Evolutionary conservation across 257 asterid genomes (phyloP), one percentile per base, ranked within the genome.

Genomic region (Plantago major): DNA sequence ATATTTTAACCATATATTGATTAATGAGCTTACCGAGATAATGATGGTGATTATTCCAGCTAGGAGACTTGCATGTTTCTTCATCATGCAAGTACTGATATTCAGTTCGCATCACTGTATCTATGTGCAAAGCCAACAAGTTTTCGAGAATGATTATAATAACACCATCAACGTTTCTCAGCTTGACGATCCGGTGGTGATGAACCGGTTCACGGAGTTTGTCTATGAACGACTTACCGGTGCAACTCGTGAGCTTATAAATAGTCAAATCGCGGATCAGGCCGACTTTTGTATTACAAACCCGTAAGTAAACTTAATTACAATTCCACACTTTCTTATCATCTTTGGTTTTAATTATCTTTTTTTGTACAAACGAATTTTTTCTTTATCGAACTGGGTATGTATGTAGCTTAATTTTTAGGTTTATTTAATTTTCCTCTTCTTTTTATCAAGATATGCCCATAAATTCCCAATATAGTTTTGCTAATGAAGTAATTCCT

Each of bases 241-340:
- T 69, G 64, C 78, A 62, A 84, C 96, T 18, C 46, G 67, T 48
- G 18, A 64, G 45, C 76, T 81, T 14, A 69, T 88, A 16, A 58
- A 67, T 40, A 81, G 79, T 42, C 55, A 78, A 51, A 66, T 88
- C 66, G 85, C 86, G 49, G 69, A 68, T 9, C 69, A 59, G 46
- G 80, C 84, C 47, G 44, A 63, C 61, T 88, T 79, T 67, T 88
- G 94, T 65, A 38, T 85, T 19, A 74, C 80, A 3, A 76, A 88
- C 78, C 87, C 94, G 95, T 86, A 60, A 75, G 73, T 45, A 18
- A 10, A 6, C 40, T n/a, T 3, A 0, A 1, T 15, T 15, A 2
- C 0, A 7, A 0, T 57, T n/a, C 15, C 10, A 10, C 6, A 8
- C 17, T 47, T 47, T 47, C 19, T 5, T 47, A 5, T 7, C 17